phyloP scores from a whole-genome alignment of 2,329 filamentous ascomycete genomes.

The Drechslerella coelobrocha region DNA sequence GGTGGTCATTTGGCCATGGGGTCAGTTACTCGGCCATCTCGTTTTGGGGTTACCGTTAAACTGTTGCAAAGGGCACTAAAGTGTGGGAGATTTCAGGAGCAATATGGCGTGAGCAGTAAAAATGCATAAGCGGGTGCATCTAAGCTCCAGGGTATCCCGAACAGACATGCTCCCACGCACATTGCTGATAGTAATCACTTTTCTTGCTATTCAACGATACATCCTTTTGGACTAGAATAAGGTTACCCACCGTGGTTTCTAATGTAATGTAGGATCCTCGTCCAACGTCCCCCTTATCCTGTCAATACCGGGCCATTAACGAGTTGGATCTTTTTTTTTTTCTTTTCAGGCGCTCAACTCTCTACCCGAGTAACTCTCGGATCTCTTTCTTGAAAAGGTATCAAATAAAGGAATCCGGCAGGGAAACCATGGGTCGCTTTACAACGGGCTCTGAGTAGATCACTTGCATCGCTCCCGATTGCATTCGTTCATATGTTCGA shows the following conservation, averaged over 20 bases:
- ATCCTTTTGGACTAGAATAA: conserved; percentile 46
- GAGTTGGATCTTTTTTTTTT: conserved; percentile 39
- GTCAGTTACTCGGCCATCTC: conserved; percentile 39
- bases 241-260: conserved; percentile 38
- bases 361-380: conserved; percentile 47
- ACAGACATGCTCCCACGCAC: conserved; percentile 37
- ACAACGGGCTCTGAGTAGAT: conserved; percentile 41
- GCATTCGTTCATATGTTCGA: conserved; percentile 14
- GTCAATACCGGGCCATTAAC: conserved; percentile 31
- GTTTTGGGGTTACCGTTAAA: conserved; percentile 50
- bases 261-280: conserved; percentile 24
- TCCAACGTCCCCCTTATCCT: conserved; percentile 47
- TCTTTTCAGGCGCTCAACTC: conserved; percentile 36
- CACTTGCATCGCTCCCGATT: conserved; percentile 36
- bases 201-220: conserved; percentile 25
- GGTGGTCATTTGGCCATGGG: conserved; percentile 51
- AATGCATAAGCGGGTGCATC: conserved; percentile 51
- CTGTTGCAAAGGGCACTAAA: conserved; percentile 48
- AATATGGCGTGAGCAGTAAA: conserved; percentile 51
- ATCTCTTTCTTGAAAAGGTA: conserved; percentile 51
- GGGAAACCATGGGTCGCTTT: conserved; percentile 47
- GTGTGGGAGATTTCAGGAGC: conserved; percentile 51
- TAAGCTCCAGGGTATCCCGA: conserved; percentile 51
- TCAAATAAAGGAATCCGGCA: conserved; percentile 50
- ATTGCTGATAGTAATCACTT: conserved; percentile 41